These are phyloP conservation scores for Vigna nakashimae DNA, from an alignment of 306 rosid genomes.

Conservation along the genomic window DNA sequence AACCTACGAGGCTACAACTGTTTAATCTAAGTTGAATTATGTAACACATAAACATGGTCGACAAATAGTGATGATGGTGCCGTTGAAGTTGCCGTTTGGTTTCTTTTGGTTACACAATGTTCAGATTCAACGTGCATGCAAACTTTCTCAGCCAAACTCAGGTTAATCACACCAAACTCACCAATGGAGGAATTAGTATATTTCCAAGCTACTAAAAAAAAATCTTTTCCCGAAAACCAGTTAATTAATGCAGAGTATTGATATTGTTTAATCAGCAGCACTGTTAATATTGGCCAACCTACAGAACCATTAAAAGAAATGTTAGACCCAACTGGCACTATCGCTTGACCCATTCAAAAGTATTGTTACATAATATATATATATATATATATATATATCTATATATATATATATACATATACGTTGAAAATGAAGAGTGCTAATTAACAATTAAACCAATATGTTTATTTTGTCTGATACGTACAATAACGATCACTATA, in stretches of 20 bases:
- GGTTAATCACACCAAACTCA: neutral
- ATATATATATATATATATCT: neutral
- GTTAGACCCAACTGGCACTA: conserved; percentile 67
- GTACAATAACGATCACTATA: neutral
- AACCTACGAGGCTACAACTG: conserved; percentile 4
- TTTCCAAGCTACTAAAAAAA: conserved; percentile 9
- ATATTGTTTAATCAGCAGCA: conserved; percentile 17
- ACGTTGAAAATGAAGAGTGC: conserved; percentile 51
- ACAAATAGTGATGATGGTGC: neutral
- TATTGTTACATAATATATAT: conserved; percentile 41
- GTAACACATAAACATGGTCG: neutral
- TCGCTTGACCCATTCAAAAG: conserved; percentile 44
- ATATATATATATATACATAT: conserved; percentile 32
- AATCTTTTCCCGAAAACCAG: neutral
- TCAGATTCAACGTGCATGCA: neutral
- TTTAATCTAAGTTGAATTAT: conserved; percentile 13
- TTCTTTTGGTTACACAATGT: neutral
- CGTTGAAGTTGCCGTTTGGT: neutral
- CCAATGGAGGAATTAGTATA: neutral
- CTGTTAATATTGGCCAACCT: conserved; percentile 46
- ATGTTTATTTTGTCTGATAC: conserved; percentile 31
- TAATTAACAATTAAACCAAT: conserved; percentile 32
- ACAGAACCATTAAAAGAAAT: conserved; percentile 46
- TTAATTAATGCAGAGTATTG: neutral
- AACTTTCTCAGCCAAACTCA: conserved; percentile 3